These are phyloP conservation scores for Cicer pinnatifidum DNA, from an alignment of 306 rosid species.

Conservation along the genomic window DNA sequence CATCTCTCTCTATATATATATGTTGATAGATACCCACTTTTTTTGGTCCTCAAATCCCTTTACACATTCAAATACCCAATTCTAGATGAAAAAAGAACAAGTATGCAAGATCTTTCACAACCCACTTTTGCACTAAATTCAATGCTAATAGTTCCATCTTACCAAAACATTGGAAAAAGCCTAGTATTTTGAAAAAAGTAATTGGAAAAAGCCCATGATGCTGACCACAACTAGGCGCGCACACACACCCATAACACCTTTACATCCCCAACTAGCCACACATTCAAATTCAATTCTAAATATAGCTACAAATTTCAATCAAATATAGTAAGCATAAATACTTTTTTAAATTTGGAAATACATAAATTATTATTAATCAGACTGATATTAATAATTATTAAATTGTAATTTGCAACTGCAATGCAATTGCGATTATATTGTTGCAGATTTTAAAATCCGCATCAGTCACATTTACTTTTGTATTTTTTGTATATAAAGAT, in stretches of 20 bases:
- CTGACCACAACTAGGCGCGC: constrained; percentile 32
- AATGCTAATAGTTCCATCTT: constrained; percentile 53
- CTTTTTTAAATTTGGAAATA: too few species aligned
- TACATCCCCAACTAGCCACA: background rate
- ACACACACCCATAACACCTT: background rate
- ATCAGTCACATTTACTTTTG: too few species aligned
- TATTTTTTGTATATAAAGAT: too few species aligned
- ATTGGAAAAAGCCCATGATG: constrained; percentile 13
- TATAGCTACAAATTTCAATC: background rate
- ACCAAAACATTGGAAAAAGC: constrained; percentile 43
- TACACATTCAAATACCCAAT: constrained; percentile 51
- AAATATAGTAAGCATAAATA: background rate
- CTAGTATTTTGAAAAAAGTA: too few species aligned
- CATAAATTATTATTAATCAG: too few species aligned
- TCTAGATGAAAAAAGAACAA: constrained; percentile 7
- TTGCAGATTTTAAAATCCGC: too few species aligned
- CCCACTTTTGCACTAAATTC: constrained; percentile 68
- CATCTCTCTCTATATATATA: constrained; percentile 44
- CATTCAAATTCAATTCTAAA: background rate
- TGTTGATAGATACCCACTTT: constrained; percentile 48
- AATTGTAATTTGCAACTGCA: too few species aligned
- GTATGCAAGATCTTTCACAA: constrained; percentile 59
- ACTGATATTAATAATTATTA: too few species aligned
- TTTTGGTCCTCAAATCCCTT: constrained; percentile 54
- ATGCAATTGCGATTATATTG: too few species aligned